Percentiles rank a stretch among this genome's conserved stretches.
Evolutionary conservation across 2,329 filamentous ascomycete species (phyloP).

Genomic region (Aureobasidium namibiae): DNA sequence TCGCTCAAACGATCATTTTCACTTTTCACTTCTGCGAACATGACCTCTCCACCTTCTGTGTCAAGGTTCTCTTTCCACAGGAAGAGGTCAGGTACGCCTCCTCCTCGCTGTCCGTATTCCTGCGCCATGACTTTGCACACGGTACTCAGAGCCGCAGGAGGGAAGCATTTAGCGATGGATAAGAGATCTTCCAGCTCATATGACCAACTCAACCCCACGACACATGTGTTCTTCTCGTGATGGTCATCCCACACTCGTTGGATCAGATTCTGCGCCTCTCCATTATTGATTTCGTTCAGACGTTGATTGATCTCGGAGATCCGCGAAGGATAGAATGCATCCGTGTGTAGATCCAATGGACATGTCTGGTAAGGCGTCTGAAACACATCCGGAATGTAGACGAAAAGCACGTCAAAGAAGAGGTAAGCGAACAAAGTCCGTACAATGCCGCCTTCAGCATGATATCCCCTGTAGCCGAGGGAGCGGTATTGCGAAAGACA

Average conservation of each 20-base stretch:
- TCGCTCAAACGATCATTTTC: constrained; percentile 88
- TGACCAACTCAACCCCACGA: constrained; percentile 88
- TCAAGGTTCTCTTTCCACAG: constrained; percentile 57
- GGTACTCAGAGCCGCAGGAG: constrained; percentile 68
- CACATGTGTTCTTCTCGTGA: constrained; percentile 64
- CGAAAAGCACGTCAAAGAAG: constrained; percentile 87
- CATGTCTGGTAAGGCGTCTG: constrained; percentile 93
- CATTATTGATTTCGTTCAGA: constrained; percentile 80
- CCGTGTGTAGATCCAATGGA: constrained; percentile 84
- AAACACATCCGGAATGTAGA: constrained; percentile 93
- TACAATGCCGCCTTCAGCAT: constrained; percentile 83
- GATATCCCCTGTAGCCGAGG: constrained; percentile 88
- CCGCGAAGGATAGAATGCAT: constrained; percentile 82
- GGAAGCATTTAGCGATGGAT: constrained; percentile 71
- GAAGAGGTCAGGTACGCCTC: constrained; percentile 86
- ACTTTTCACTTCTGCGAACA: constrained; percentile 43
- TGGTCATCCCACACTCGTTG: constrained; percentile 60
- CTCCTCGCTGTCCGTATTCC: constrained; percentile 79
- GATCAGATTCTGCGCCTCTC: constrained; percentile 60
- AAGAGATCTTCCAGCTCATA: constrained; percentile 71
- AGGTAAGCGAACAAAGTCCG: constrained; percentile 78
- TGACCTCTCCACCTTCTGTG: constrained; percentile 23
- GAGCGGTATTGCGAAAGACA: constrained; percentile 78
- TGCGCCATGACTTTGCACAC: constrained; percentile 93
- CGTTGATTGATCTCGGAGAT: constrained; percentile 82